Evolutionary conservation across 495 filamentous ascomycete genomes (phyloP), one percentile per base, ranked within the genome.

Genomic region (Neurospora tetraspora): DNA sequence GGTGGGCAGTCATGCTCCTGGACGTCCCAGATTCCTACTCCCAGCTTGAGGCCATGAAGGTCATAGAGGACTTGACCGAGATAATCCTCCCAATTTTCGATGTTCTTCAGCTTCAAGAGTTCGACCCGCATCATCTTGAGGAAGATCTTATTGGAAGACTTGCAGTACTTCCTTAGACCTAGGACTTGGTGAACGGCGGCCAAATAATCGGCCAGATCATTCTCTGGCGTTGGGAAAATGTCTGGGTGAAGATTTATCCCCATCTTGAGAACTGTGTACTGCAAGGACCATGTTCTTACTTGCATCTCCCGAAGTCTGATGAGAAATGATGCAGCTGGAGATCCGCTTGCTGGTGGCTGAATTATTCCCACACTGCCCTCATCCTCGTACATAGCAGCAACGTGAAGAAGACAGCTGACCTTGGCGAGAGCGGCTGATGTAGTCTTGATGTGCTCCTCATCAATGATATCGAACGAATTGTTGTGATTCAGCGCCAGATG

Each of bases 81-180:
- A 76, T 98, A 94, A 76, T 88, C 85, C 76, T 93, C 91, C 84
- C 89, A 91, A 71, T 89, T 90, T 43, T 92, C 88, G 47, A 89
- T 87, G 39, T 88, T 85, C 69, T 89, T 84, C 73, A 86, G 82
- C 42, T 87, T 86, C 37, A 94, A 81, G 14, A 95, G 84, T 77
- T 98, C 96, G 8, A 92, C 85, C 77, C 93, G 93, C 84, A 96
- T 88, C 77, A 98, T 86, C 74, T 91, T 93, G n/a, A 98, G 85
- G 82, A 98, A 95, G 31, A 91, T 87, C 81, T 94, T 91, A 76
- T 91, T 90, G 3, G 92, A 92, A n/a, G 89, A 84, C 76, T 92
- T 93, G 86, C 95, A 98, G 80, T 91, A 91, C 73, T 91, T 90
- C 69, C 96, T 89, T 53, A 94, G 85, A 11, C 96, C 96, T n/a